Percentiles rank a stretch among this genome's conserved stretches.
Conservation (phyloP, 2,329 filamentous ascomycete genomes). For the Ophiostoma australiae region DNA sequence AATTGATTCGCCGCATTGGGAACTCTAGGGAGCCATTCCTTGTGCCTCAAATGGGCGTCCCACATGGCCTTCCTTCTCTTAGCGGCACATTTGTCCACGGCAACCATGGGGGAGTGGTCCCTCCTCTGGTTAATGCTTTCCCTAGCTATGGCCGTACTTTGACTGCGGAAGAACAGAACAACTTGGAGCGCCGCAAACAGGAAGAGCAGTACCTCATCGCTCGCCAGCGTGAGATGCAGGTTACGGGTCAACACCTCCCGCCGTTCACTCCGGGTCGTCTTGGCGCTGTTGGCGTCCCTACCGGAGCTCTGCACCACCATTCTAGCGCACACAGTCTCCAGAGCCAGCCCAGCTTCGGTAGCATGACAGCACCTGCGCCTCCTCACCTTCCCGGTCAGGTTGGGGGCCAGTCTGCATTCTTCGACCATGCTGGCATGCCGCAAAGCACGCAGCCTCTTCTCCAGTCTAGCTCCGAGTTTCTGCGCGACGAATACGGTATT, state of each 20-base stretch:
- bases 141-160: slow-evolving; percentile 94
- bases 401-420: slow-evolving; percentile 62
- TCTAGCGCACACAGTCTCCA: slow-evolving; percentile 93
- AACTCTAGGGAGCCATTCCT: slow-evolving; percentile 97
- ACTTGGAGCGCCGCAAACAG: slow-evolving; percentile 90
- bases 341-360: slow-evolving; percentile 94
- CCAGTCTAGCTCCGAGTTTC: slow-evolving; percentile 47
- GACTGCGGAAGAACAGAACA: slow-evolving; percentile 97
- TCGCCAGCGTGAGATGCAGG: slow-evolving; percentile 86
- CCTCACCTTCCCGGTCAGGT: slow-evolving; percentile 53
- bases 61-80: slow-evolving; percentile 69
- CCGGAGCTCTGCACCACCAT: slow-evolving; percentile 70
- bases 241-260: slow-evolving; percentile 58
- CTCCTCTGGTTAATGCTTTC: slow-evolving; percentile 88
- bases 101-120: slow-evolving; percentile 61
- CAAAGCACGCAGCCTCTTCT: slow-evolving; percentile 41
- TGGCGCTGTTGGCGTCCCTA: slow-evolving; percentile 38
- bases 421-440: slow-evolving; percentile 53
- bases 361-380: slow-evolving; percentile 70
- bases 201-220: slow-evolving; percentile 98
- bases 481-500: slow-evolving; percentile 62
- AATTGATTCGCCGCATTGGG: slow-evolving; percentile 90
- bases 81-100: slow-evolving; percentile 41
- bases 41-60: slow-evolving; percentile 92
- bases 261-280: slow-evolving; percentile 29